Percentiles rank a stretch among this genome's conserved stretches.
Conservation (phyloP, 345 rosid genomes). For the Dipteronia dyeriana region DNA sequence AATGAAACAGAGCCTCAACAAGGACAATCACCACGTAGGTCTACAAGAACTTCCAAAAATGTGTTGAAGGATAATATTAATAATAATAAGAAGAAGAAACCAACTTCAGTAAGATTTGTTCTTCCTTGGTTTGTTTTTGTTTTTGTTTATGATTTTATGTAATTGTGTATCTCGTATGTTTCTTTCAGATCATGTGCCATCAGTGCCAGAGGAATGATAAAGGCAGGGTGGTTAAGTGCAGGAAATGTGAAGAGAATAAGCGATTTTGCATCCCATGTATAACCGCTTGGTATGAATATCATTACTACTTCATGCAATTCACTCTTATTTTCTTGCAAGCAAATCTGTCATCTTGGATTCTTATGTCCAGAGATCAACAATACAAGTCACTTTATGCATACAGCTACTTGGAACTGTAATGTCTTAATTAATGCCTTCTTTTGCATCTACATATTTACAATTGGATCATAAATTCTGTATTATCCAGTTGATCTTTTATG, state of each 20-base stretch:
- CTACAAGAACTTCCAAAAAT: too few species aligned
- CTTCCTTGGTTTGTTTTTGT: neutral
- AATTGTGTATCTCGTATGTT: neutral
- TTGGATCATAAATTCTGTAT: neutral
- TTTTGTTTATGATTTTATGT: neutral
- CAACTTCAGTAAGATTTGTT: neutral
- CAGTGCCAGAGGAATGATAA: constrained; percentile 66
- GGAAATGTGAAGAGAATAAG: constrained; percentile 35
- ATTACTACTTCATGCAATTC: neutral
- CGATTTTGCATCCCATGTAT: constrained; percentile 56
- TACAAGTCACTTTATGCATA: neutral
- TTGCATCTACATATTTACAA: neutral
- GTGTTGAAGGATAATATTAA: too few species aligned
- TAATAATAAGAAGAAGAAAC: neutral
- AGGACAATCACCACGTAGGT: too few species aligned
- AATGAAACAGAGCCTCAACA: too few species aligned
- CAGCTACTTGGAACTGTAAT: neutral
- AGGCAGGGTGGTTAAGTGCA: constrained; percentile 50
- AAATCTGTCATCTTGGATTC: too few species aligned
- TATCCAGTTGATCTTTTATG: neutral
- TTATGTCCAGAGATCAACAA: neutral
- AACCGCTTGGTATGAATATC: constrained; percentile 38
- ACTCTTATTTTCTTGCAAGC: too few species aligned
- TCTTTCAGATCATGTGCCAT: constrained; percentile 47
- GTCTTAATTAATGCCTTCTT: neutral